Base-by-base conservation (phyloP, 139 green algal species). In the Nannochloris sp. region DNA sequence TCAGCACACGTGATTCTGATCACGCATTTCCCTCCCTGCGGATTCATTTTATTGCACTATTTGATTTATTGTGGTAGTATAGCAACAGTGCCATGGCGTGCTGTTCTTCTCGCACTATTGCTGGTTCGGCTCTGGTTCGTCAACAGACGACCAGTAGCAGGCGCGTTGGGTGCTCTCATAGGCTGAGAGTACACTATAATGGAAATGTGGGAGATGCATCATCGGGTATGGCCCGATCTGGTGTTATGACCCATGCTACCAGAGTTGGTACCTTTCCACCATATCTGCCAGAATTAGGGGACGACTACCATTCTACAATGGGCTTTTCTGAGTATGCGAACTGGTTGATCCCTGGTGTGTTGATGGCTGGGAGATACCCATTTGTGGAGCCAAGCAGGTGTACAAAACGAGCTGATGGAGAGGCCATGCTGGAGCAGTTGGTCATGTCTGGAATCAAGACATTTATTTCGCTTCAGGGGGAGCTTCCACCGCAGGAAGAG, bases 281-380 rank as follows among this genome's bases (percentile, higher is more conserved):
- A 24, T 50, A 24, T 54, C 60, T 66, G 51, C 31, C 60, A 44
- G 12, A 24, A 40, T 40, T 57, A 10, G 24, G 71, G 85, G 82
- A 63, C 10, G 51, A 44, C 0, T 93, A 88, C 34, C 79, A 87
- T 34, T 44, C 50, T 0, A 60, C 12, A 2, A 71, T 81, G 34
- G 48, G 70, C 0, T 95, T 95, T 55, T 59, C 61, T 2, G 46
- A 68, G 44, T 92, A 75, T 66, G 83, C 81, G 3, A 94, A 95
- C 72, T 95, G 88, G 88, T 66, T 95, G 4, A 74, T 95, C 12
- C 88, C 85, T 2, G 83, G 83, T 3, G 60, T 48, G 9, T 29
- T 95, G 14, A 74, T 95, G 74, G 51, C 92, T 11, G 88, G 88
- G 12, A 75, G 86, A 23, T 95, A 95, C 54, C 88, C 88, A 4